Evolutionary conservation across 2,329 filamentous ascomycete species (phyloP).

Genomic region (Pyricularia pennisetigena): DNA sequence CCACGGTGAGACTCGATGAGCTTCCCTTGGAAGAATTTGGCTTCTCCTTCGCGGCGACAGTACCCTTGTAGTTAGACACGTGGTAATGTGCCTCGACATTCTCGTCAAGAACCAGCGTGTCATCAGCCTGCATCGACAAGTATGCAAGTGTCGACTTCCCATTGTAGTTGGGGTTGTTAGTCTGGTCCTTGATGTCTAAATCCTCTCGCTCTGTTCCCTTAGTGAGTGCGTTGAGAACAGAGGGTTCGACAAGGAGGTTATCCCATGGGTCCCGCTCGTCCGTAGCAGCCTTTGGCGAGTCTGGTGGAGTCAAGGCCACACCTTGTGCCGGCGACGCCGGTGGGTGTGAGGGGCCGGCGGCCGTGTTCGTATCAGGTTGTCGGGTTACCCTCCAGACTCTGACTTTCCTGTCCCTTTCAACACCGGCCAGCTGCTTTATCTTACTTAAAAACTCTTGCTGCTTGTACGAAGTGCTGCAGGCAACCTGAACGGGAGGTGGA

Average conservation of each 20-base stretch:
- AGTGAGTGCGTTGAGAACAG: conserved; percentile 52
- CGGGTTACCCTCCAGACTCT: conserved; percentile 61
- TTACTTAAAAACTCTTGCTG: conserved; percentile 69
- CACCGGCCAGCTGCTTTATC: conserved; percentile 57
- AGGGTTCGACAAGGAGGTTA: conserved; percentile 49
- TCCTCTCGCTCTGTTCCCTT: conserved; percentile 55
- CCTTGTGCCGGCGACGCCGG: neutral
- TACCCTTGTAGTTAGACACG: conserved; percentile 38
- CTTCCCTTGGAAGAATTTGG: conserved; percentile 24
- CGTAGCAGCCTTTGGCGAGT: conserved; percentile 12
- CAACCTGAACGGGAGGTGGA: conserved; percentile 52
- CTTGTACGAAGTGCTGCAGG: conserved; percentile 60
- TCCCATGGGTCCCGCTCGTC: conserved; percentile 22
- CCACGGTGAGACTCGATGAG: conserved; percentile 20
- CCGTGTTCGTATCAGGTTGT: conserved; percentile 23
- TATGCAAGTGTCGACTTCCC: conserved; percentile 57
- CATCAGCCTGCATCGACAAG: conserved; percentile 59
- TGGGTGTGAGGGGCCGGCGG: conserved; percentile 25
- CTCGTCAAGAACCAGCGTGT: conserved; percentile 79
- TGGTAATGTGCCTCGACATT: conserved; percentile 49
- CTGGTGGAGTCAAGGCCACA: conserved; percentile 13
- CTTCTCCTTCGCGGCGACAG: conserved; percentile 20
- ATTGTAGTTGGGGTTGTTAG: conserved; percentile 67
- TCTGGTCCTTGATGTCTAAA: conserved; percentile 58
- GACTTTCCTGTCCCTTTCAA: conserved; percentile 64